These are phyloP conservation scores for Rhododendron kiyosumense DNA, from an alignment of 148 eudicot species.

Conservation along the genomic window DNA sequence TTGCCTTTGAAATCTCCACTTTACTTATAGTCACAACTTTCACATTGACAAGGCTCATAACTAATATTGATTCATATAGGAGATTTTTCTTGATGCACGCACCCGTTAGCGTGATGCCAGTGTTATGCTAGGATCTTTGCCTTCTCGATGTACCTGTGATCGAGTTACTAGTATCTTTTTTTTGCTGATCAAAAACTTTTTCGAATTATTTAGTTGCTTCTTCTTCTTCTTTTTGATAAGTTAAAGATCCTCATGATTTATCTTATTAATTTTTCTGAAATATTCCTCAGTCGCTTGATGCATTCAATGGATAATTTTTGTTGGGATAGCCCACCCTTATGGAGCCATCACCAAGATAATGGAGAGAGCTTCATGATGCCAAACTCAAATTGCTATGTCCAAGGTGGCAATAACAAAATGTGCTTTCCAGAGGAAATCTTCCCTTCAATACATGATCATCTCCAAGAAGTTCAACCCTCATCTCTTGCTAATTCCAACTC, in stretches of 20 bases:
- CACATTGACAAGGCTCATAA: no score
- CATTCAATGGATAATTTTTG: conserved; percentile 25
- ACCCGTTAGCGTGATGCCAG: no score
- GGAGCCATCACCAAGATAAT: conserved; percentile 22
- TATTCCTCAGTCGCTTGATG: conserved; percentile 1
- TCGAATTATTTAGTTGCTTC: background rate
- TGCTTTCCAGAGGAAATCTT: background rate
- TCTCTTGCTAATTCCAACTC: background rate
- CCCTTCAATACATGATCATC: background rate
- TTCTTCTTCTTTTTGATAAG: background rate
- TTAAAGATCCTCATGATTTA: background rate
- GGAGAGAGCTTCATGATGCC: conserved; percentile 13
- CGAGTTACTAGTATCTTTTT: no score
- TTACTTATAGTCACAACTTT: no score
- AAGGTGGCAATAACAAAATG: background rate
- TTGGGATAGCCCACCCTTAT: conserved; percentile 20
- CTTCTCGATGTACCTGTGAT: no score
- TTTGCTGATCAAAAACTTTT: no score
- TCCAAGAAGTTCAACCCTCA: background rate
- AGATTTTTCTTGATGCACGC: no score
- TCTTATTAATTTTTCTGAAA: background rate
- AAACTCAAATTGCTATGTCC: conserved; percentile 1
- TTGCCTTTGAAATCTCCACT: no score
- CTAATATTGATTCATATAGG: no score
- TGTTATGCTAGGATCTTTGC: no score